Base-by-base conservation (phyloP, 1,284 basidiomycete species). In the Pseudozyma tsukubaensis region DNA sequence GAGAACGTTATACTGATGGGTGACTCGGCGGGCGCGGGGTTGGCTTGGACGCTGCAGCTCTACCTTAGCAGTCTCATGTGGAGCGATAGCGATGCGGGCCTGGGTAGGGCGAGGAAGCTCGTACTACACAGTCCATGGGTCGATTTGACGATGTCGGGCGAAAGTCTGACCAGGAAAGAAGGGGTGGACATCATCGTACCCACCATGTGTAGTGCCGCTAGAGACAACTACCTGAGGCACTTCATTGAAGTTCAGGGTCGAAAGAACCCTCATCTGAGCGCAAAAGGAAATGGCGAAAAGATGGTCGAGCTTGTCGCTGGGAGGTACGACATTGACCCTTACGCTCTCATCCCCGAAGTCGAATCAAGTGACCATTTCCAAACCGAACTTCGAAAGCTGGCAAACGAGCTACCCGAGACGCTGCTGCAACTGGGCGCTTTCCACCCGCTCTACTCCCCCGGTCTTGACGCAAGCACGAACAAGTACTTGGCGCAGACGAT, bases 1-100 rank as follows among this genome's bases (percentile, higher is more conserved):
- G 58, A 71, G 36, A 71, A 71, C 19, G 68, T 71, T 21, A 59
- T 65, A 16, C 35, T 71, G 11, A 65, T 71, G 68, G 68, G 68
- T 2, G 68, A 71, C 29, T 53, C 54, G 11, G 68, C 68, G 1
- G 68, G 68, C 6, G 68, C 57, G 0, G 68, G 62, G 6, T 19
- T 71, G 19, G 52, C 53, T 10, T 24, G 61, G 39, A 57, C 40
- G 7, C 19, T 71, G 19, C 62, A 65, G 45, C 54, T 71, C 12
- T 71, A 71, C 24, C 48, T 71, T 9, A 60, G 58, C 21, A 12
- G n/a, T 2, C 43, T 54, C 13, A n/a, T 50, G 47, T 71, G 68
- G 68, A 24, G 47, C 12, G 9, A 21, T 14, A 14, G 36, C 1
- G 49, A 49, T 9, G 9, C 3, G 13, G n/a, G 16, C 1, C 19